Evolutionary conservation across 331 rosid genomes (phyloP), one percentile per base, ranked within the genome.

Genomic region (Prunus yedoensis): DNA sequence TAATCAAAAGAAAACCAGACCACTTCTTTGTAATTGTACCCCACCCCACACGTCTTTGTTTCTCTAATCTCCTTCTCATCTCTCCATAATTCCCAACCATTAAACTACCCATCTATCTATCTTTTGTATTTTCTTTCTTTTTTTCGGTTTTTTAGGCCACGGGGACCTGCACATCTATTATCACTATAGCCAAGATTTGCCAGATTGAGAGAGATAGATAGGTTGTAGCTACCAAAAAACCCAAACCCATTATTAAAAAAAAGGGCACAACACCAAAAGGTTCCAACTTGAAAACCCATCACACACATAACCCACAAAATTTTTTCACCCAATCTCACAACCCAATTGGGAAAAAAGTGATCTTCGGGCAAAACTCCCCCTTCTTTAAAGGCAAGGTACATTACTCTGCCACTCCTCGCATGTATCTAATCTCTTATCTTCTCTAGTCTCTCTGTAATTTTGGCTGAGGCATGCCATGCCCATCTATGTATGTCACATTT

Each of bases 381-480:
- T 73, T 73, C n/a, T 73, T 73, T 73, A 73, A 63, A 63, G 70
- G 52, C 38, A 62, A 74, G 77, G 60, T 74, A 61, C 77, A 61
- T 74, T 74, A 28, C 70, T 8, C 41, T 73, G 49, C n/a, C 57
- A 69, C 61, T 69, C 18, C 61, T 53, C 46, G 5, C n/a, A 20
- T 69, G 30, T 20, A 51, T 21, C 10, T 70, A 7, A 13, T 70
- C 46, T 70, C 74, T 80, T 73, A 20, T 27, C 66, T 74, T 61
- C 70, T 67, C 68, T 49, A 49, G 52, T 49, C 52, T 75, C 80
- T 83, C 90, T 85, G 79, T 73, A 73, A 53, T 74, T 86, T 82
- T 53, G 38, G 38, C 38, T 32, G 43, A 35, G 41, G 41, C 41
- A 35, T 35, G 70, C 75, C 62, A 57, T 69, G 62, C 50, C 63